Conservation (phyloP, 2,329 filamentous ascomycete genomes). For the Coniochaeta sp. region DNA sequence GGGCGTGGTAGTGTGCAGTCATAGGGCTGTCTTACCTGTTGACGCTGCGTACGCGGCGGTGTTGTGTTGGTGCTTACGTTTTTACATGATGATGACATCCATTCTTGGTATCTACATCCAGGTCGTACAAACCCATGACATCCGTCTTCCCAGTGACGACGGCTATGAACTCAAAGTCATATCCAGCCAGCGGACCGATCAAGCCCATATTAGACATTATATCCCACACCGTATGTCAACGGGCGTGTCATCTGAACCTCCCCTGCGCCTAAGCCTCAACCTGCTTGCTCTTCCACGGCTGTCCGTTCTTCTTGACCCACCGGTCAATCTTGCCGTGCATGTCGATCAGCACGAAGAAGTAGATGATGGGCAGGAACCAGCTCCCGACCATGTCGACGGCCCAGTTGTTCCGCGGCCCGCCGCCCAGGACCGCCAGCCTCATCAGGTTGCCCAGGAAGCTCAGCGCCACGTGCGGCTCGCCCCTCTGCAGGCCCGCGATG, state of each 20-base stretch:
- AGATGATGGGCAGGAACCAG: slow-evolving; percentile 45
- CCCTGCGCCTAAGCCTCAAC: background rate
- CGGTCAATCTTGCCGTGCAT: slow-evolving; percentile 50
- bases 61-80: no score
- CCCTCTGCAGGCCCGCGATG: slow-evolving; percentile 69
- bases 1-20: slow-evolving; percentile 15
- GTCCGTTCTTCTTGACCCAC: slow-evolving; percentile 50
- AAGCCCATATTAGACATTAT: background rate
- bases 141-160: background rate
- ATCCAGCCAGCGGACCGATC: background rate
- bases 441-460: slow-evolving; percentile 66
- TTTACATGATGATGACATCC: no score
- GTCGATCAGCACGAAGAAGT: slow-evolving; percentile 49
- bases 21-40: no score
- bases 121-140: background rate
- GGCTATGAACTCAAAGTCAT: background rate
- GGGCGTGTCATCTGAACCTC: background rate
- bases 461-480: slow-evolving; percentile 73
- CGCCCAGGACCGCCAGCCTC: slow-evolving; percentile 53
- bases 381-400: slow-evolving; percentile 51
- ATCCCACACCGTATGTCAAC: background rate
- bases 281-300: slow-evolving; percentile 35
- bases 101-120: background rate
- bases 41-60: no score
- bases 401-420: slow-evolving; percentile 50